Evolutionary conservation across 768 basidiomycete species (phyloP), one percentile per base, ranked within the genome.

Genomic region (Kwoniella sp.): DNA sequence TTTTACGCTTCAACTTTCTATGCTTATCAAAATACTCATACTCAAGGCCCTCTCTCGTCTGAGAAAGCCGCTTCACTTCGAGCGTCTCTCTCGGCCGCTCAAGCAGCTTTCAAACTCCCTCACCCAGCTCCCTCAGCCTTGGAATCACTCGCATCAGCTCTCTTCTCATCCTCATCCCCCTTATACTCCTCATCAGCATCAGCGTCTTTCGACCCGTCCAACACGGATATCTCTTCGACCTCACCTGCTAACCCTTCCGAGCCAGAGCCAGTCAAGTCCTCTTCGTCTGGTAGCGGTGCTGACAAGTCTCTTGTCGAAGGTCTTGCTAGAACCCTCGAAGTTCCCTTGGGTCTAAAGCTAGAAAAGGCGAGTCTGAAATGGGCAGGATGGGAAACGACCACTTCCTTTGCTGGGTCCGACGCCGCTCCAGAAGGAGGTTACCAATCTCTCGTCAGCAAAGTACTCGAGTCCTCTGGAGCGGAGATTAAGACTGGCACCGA

Each of bases 351-450:
- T 2, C 55, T 77, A 25, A 74, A 71, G 50, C 65, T 79, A 15
- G 78, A 79, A 54, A 69, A 74, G 29, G 73, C 70, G 9, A 71
- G 71, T 7, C 33, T 77, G 13, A 62, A 64, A 46, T 79, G 76
- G 76, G 63, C 74, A 40, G 78, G 78, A 33, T 79, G 76, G 71
- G 78, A 79, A 59, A 67, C 65, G 10, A 64, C 70, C 17, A 72
- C 74, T 26, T 64, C 63, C 26, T 76, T 73, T 52, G 74, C 71
- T 46, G 78, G 78, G 0, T 76, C 76, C 1, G 78, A 79, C 47
- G 78, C 78, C 2, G 76, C 73, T 13, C 74, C 77, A 19, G 68
- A 74, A 56, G 76, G 76, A 1, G 78, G 78, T n/a, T 79, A 77
- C 44, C 70, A 74, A 62, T 48, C 65, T 2, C 47, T 79, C 36